A percentile compares a stretch with the other conserved stretches of the same genome.
Evolutionary conservation across 345 rosid species (phyloP).

Genomic region (Schrenkiella parvula): DNA sequence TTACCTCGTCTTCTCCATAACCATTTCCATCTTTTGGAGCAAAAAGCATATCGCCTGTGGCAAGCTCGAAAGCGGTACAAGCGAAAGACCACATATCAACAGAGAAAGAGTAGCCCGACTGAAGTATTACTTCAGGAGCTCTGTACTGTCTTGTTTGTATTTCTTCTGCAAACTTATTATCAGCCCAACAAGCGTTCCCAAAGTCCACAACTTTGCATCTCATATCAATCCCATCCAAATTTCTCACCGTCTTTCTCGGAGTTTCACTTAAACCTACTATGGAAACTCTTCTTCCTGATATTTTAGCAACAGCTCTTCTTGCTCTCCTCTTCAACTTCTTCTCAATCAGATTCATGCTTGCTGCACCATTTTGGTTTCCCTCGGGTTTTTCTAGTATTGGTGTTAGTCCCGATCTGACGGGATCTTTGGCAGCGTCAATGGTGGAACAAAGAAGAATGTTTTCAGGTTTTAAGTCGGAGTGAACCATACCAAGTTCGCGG

Average conservation of each 20-base stretch:
- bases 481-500: conserved; percentile 77
- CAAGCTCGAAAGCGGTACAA: conserved; percentile 93
- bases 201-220: conserved; percentile 95
- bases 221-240: conserved; percentile 69
- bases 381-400: conserved; percentile 88
- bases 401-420: conserved; percentile 55
- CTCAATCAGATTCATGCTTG: conserved; percentile 73
- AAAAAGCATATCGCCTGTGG: conserved; percentile 92
- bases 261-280: conserved; percentile 47
- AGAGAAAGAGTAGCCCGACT: conserved; percentile 70
- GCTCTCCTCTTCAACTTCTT: conserved; percentile 91
- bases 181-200: conserved; percentile 87
- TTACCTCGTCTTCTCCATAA: conserved; percentile 87
- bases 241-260: conserved; percentile 42
- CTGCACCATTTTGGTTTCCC: conserved; percentile 51
- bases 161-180: conserved; percentile 72
- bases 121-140: conserved; percentile 92
- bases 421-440: conserved; percentile 90
- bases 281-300: conserved; percentile 65
- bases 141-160: conserved; percentile 96
- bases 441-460: conserved; percentile 84
- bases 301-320: conserved; percentile 77
- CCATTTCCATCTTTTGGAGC: conserved; percentile 84
- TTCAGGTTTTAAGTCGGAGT: conserved; percentile 86
- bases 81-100: conserved; percentile 99